Conservation (phyloP, 306 rosid genomes). For the Cucurbita moschata region DNA sequence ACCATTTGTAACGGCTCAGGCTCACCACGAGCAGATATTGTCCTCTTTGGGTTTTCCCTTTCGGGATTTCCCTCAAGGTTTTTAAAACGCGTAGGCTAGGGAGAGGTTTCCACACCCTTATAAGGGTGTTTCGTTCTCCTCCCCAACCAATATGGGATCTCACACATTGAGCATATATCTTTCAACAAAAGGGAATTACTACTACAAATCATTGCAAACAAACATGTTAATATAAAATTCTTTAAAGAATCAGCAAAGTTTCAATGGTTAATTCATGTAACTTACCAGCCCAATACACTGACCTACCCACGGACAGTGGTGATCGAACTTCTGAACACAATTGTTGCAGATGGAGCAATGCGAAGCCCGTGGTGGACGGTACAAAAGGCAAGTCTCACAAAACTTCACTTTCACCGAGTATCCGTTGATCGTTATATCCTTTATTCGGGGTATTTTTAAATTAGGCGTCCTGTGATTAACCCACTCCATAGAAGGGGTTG, state of each 20-base stretch:
- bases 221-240: neutral
- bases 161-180: no score
- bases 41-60: no score
- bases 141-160: no score
- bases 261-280: neutral
- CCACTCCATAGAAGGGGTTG: conserved; percentile 52
- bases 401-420: conserved; percentile 64
- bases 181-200: neutral
- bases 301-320: conserved; percentile 98
- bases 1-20: no score
- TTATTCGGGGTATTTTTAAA: conserved; percentile 53
- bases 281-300: conserved; percentile 86
- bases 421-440: conserved; percentile 56
- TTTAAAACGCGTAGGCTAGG: no score
- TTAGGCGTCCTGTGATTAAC: conserved; percentile 25
- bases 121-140: no score
- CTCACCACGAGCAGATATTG: no score
- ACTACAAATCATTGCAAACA: neutral
- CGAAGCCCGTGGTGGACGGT: conserved; percentile 90
- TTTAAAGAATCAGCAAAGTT: neutral
- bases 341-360: conserved; percentile 92
- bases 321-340: conserved; percentile 91
- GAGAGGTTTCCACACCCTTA: no score
- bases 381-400: conserved; percentile 78
- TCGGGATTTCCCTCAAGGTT: no score